Base-by-base conservation (phyloP, 225 moss, liverwort and hornwort species). In the Asterella californica region DNA sequence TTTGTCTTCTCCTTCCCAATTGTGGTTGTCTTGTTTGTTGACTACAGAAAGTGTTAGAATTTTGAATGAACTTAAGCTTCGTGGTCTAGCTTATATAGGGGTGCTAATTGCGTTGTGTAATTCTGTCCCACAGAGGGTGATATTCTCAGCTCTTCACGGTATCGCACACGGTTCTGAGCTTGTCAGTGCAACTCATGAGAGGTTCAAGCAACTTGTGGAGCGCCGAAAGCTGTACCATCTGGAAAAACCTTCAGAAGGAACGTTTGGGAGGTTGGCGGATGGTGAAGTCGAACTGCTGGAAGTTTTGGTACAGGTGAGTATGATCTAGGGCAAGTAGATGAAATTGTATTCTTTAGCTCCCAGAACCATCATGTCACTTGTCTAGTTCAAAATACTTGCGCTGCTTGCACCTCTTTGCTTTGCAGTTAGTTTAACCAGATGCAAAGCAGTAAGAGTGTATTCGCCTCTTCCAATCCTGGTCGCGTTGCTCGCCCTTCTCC, bases 201-300 rank as follows among this genome's bases (percentile, higher is more conserved):
- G 77, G 27, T 68, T 95, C n/a, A 81, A 71, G 53, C 77, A 47
- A 48, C 88, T 99, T 65, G 67, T 94, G 62, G 85, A 88, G 78
- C 83, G 87, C 77, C 91, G 97, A 78, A 81, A 81, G 32, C 74
- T 76, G 48, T 72, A 85, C 61, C 92, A 92, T 72, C 80, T 93
- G 63, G 81, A 83, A 32, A 76, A 17, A 42, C 63, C 36, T 76
- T 66, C 88, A 21, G 72, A 50, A n/a, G 61, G 85, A 52, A 49
- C 46, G 62, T 49, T 63, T 37, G 81, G 83, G 75, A 89, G 81
- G 78, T 73, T 93, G 76, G 86, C 92, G 65, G 73, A 81, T 78
- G 86, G 85, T 60, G 94, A 99, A 84, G 86, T 99, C 78, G 87
- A 92, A 50, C 83, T 94, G 61, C 65, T 99, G 72, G 83, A 86